Conservation (phyloP, 129 eudicot genomes). For the Kitagawia praeruptora region DNA sequence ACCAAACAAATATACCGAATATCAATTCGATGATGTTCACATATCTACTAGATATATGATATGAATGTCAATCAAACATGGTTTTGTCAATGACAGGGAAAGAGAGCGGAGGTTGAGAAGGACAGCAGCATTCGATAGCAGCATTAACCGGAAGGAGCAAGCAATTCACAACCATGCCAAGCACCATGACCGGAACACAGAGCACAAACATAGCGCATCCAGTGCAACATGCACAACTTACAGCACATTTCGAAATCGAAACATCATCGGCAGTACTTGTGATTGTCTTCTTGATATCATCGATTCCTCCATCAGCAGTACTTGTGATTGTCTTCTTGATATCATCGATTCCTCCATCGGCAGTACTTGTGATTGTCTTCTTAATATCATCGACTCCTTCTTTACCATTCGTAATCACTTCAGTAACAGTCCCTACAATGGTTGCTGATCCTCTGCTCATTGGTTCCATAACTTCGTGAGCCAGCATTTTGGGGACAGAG, state of each 20-base stretch:
- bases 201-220: not conserved
- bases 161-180: not conserved
- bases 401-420: not conserved
- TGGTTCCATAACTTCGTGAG: not conserved
- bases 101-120: not conserved
- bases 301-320: too few relatives aligned
- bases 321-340: too few relatives aligned
- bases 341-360: too few relatives aligned
- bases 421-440: not conserved
- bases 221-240: not conserved
- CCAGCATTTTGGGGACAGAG: not conserved
- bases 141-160: not conserved
- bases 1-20: too few relatives aligned
- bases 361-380: not conserved
- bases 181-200: not conserved
- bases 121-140: not conserved
- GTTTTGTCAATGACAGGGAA: not conserved
- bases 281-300: too few relatives aligned
- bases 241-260: not conserved
- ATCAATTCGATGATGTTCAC: not conserved
- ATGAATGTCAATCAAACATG: not conserved
- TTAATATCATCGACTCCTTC: not conserved
- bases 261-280: not conserved
- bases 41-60: too few relatives aligned
- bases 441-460: not conserved